These are phyloP conservation scores for Arachnomyces sp. DNA, from an alignment of 2,329 filamentous ascomycete species.

Conservation along the genomic window DNA sequence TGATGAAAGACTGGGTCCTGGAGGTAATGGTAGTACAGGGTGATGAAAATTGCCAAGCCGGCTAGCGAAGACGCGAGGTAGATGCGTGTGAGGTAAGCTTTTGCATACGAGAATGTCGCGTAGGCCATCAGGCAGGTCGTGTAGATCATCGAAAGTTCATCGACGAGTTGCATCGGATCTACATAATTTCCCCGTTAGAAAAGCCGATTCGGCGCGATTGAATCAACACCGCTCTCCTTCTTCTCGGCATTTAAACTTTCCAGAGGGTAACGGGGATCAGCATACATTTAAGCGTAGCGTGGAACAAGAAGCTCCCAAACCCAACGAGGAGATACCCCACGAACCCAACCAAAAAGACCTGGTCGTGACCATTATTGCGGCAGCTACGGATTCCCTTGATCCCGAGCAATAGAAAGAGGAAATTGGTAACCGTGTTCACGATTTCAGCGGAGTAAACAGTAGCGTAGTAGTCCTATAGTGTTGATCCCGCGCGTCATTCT, in stretches of 20 bases:
- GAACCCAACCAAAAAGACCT: constrained; percentile 64
- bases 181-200: not conserved
- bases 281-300: constrained; percentile 55
- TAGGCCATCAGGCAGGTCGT: constrained; percentile 63
- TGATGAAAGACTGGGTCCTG: constrained; percentile 81
- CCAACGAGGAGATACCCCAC: constrained; percentile 56
- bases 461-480: constrained; percentile 63
- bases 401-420: constrained; percentile 72
- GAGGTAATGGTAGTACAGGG: constrained; percentile 70
- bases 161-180: constrained; percentile 65
- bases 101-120: constrained; percentile 67
- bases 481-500: no score
- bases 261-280: constrained; percentile 3
- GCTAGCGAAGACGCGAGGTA: constrained; percentile 52
- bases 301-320: constrained; percentile 56
- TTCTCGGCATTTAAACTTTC: not conserved
- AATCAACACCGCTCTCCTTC: constrained; percentile 11
- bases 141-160: constrained; percentile 66
- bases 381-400: constrained; percentile 69
- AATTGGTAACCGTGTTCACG: constrained; percentile 73
- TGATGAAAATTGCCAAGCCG: constrained; percentile 59
- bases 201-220: not conserved
- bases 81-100: constrained; percentile 44
- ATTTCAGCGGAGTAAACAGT: constrained; percentile 70
- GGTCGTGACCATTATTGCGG: constrained; percentile 62